phyloP scores from a whole-genome alignment of 2,329 filamentous ascomycete genomes.

The Geosmithia flava region DNA sequence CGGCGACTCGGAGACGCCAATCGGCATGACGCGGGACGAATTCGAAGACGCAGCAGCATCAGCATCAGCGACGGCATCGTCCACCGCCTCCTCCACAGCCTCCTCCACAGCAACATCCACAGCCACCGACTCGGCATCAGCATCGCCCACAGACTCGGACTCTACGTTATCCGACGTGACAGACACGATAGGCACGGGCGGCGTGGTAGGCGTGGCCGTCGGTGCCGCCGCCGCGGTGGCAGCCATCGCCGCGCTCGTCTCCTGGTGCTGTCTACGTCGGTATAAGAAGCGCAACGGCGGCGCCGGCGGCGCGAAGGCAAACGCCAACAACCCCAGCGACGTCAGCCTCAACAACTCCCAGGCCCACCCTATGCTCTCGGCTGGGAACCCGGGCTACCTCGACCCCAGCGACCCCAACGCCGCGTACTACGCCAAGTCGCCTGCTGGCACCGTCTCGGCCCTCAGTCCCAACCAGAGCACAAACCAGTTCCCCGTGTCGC shows the following conservation, averaged over 20 bases:
- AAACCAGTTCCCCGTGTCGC: no score
- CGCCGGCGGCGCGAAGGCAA: conserved; percentile 6
- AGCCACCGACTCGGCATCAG: background rate
- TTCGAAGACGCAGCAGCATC: conserved; percentile 20
- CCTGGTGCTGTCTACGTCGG: conserved; percentile 15
- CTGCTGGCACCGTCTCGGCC: no score
- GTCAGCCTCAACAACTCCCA: background rate
- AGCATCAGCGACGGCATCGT: conserved; percentile 4
- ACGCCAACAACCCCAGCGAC: background rate
- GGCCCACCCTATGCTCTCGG: background rate
- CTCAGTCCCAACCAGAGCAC: no score
- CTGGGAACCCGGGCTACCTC: no score
- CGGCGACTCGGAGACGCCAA: conserved; percentile 22
- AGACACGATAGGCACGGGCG: conserved; percentile 12
- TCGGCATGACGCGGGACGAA: conserved; percentile 21
- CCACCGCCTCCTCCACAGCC: background rate
- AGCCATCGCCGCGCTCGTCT: conserved; percentile 9
- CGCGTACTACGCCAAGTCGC: background rate
- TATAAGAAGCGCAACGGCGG: conserved; percentile 9
- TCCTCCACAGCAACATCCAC: background rate
- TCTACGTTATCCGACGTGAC: background rate
- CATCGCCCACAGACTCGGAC: background rate
- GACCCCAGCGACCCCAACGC: no score
- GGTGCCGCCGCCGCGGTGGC: conserved; percentile 14
- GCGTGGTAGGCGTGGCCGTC: conserved; percentile 19